These are phyloP conservation scores for Poa annua DNA, from an alignment of 176 grass and related monocot species.

Conservation along the genomic window DNA sequence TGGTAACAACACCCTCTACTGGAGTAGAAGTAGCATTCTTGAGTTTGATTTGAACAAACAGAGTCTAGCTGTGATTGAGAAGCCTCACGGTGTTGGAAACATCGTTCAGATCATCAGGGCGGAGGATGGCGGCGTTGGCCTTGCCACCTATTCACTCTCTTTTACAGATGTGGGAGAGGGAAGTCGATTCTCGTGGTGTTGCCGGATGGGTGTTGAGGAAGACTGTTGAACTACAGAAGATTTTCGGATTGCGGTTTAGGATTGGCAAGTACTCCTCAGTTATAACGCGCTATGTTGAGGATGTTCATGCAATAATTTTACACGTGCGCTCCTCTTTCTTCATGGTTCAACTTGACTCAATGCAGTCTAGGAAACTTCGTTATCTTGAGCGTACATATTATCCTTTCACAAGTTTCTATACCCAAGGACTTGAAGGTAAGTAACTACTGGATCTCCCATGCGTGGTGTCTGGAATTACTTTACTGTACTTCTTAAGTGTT, in stretches of 20 bases:
- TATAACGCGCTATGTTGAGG: neutral
- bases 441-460: neutral
- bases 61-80: neutral
- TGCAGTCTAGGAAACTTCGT: neutral
- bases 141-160: neutral
- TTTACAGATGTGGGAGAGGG: neutral
- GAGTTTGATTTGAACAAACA: neutral
- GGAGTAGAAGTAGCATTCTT: neutral
- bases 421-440: neutral
- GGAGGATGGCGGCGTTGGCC: neutral
- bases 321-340: neutral
- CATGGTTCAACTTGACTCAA: neutral
- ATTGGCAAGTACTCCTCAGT: too few relatives aligned
- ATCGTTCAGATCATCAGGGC: neutral
- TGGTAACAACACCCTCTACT: neutral
- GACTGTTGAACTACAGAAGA: neutral
- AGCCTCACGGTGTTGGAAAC: neutral
- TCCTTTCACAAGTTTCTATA: constrained; percentile 21
- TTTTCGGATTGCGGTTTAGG: neutral
- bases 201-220: neutral
- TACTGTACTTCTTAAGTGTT: neutral
- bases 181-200: neutral
- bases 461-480: neutral
- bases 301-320: neutral
- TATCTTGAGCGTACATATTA: neutral